Evolutionary conservation across 2,329 filamentous ascomycete species (phyloP), one percentile per base, ranked within the genome.

Genomic region (Botrytis byssoidea): DNA sequence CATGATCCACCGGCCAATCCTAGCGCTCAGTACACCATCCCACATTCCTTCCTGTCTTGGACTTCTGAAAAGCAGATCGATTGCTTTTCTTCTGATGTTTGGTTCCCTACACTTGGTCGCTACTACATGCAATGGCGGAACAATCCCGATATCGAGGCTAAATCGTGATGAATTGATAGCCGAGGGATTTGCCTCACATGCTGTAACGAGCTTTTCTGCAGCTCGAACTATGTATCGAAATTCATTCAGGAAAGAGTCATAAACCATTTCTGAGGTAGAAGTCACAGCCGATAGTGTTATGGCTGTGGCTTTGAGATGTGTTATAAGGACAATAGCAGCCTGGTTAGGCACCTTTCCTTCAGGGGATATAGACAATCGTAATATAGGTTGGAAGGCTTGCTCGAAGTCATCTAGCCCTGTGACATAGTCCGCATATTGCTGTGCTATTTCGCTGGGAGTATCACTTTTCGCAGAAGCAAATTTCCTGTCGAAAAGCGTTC

Each of bases 21-120:
- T 75, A 14, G 79, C 78, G 37, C 71, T 76, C 35, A 81, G 48
- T 9, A 80, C 73, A 10, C 78, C 73, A 74, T 93, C 90, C 90
- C 90, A 92, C 85, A 92, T 90, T 35, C 88, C 90, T 81, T 92
- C 91, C 67, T 90, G 85, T 32, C 90, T 85, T 12, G 89, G 86
- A 78, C 87, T 89, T 76, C 85, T 74, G 69, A 85, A 84, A 60
- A 93, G 81, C 9, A 92, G 82, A 76, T 88, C 85, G 60, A 92
- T 89, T 12, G 90, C 90, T 75, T 88, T 86, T 29, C 88, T 84
- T 32, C 90, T 86, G 48, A 88, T 84, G 1, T 82, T 77, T 0
- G 86, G 85, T 74, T 91, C 86, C 18, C 89, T 86, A 78, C 90
- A 92, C 78, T 91, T 91, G 10, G 88, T 91, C 10, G 88, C 90